Evolutionary conservation across 306 rosid genomes (phyloP).

Genomic region (Lathyrus oleraceus): DNA sequence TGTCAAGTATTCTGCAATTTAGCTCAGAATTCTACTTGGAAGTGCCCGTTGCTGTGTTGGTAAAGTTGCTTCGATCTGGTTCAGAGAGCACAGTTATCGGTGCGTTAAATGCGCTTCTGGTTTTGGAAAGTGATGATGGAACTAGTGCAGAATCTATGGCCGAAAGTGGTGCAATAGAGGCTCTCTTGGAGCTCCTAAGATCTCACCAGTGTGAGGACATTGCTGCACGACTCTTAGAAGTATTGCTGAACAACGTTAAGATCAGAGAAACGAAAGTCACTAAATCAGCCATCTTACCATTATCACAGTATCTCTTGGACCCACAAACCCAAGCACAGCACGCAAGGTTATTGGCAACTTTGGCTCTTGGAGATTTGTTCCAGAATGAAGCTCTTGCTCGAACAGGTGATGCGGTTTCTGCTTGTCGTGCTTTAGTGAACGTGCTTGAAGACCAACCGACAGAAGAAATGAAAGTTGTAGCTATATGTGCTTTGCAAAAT

Average conservation of each 20-base stretch:
- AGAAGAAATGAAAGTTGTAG: slow-evolving; percentile 99
- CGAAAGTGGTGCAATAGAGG: slow-evolving; percentile 99
- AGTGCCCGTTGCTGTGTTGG: slow-evolving; percentile 97
- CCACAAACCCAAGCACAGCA: slow-evolving; percentile 99
- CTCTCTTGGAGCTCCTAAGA: slow-evolving; percentile 92
- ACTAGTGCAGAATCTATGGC: slow-evolving; percentile 98
- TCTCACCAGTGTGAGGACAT: slow-evolving; percentile 94
- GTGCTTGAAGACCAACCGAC: slow-evolving; percentile 99
- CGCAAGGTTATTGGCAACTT: slow-evolving; percentile 91
- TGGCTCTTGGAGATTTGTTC: slow-evolving; percentile 96
- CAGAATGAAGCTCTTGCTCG: slow-evolving; percentile 97
- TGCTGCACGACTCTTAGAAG: slow-evolving; percentile 95
- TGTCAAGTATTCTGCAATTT: slow-evolving; percentile 90
- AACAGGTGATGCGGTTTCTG: slow-evolving; percentile 91
- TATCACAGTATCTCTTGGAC: slow-evolving; percentile 97
- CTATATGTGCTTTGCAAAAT: slow-evolving; percentile 96
- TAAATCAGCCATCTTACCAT: slow-evolving; percentile 82
- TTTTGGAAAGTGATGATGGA: slow-evolving; percentile 93
- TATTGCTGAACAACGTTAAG: slow-evolving; percentile 87
- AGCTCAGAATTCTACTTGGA: slow-evolving; percentile 97
- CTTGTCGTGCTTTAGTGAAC: slow-evolving; percentile 95
- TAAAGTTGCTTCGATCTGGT: slow-evolving; percentile 92
- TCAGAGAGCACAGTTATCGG: slow-evolving; percentile 80
- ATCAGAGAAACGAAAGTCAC: slow-evolving; percentile 92
- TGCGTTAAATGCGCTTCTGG: slow-evolving; percentile 95